Percentiles rank a stretch among this genome's conserved stretches.
Evolutionary conservation across 805 yeast genomes (phyloP).

Genomic region (Candida incommunis): DNA sequence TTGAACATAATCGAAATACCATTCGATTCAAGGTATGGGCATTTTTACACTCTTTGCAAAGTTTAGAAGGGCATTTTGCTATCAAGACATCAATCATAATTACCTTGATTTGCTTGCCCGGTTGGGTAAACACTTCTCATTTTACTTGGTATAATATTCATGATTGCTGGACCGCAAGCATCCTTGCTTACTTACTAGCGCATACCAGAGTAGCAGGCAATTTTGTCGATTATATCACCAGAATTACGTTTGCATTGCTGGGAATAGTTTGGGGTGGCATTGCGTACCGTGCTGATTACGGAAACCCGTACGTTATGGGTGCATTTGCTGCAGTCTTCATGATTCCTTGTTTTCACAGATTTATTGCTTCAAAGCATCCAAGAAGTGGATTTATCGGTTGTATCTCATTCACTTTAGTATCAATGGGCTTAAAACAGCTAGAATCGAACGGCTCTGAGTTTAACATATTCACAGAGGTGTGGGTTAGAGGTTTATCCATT

Average conservation of each 20-base stretch:
- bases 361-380: neutral
- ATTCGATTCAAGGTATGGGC: neutral
- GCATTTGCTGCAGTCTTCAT: slow-evolving; percentile 1
- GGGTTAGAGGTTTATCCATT: neutral
- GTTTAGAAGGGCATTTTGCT: neutral
- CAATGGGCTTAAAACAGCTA: neutral
- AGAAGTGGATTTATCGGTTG: slow-evolving; percentile 1
- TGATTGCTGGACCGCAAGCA: neutral
- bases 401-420: neutral
- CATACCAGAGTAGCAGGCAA: neutral
- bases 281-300: neutral
- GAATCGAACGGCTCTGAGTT: neutral
- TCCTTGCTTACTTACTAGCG: neutral
- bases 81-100: neutral
- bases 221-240: neutral
- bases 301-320: neutral
- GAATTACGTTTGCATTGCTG: neutral
- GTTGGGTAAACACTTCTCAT: neutral
- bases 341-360: neutral
- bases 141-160: neutral
- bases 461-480: neutral
- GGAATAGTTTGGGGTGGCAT: neutral
- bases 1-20: neutral
- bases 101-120: neutral
- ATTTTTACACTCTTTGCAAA: neutral